Conservation (phyloP, 2,329 filamentous ascomycete genomes). For the Fusarium sublunatum region DNA sequence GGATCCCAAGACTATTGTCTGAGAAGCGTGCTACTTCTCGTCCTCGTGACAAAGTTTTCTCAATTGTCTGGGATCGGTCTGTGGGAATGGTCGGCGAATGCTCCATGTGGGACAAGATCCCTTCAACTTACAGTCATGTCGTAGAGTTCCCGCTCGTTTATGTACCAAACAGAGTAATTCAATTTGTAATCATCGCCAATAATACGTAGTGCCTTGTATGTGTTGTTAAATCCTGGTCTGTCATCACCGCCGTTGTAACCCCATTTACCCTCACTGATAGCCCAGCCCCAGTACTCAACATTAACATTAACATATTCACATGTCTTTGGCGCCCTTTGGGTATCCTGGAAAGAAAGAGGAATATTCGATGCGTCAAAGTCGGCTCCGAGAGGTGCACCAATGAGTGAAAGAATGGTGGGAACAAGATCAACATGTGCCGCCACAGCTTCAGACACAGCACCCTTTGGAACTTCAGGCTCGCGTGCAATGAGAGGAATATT, state of each 20-base stretch:
- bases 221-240: constrained; percentile 55
- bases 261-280: constrained; percentile 46
- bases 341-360: constrained; percentile 45
- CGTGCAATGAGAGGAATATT: constrained; percentile 63
- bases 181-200: constrained; percentile 61
- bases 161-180: constrained; percentile 69
- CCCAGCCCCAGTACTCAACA: constrained; percentile 62
- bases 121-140: constrained; percentile 59
- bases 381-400: constrained; percentile 48
- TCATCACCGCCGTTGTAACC: constrained; percentile 34
- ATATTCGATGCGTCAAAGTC: constrained; percentile 66
- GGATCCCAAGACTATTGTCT: constrained; percentile 47
- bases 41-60: constrained; percentile 43
- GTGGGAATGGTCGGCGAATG: background rate
- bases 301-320: constrained; percentile 63
- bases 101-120: no score
- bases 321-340: background rate
- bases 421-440: constrained; percentile 66
- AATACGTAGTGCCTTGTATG: constrained; percentile 65
- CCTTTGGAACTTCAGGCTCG: constrained; percentile 58
- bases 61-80: constrained; percentile 64
- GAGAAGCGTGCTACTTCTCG: constrained; percentile 14
- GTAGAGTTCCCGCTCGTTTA: constrained; percentile 60
- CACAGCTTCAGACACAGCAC: constrained; percentile 52
- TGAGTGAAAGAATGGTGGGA: constrained; percentile 61